Conservation (phyloP, 2,329 filamentous ascomycete species). For the Pseudocercospora eumusae region DNA sequence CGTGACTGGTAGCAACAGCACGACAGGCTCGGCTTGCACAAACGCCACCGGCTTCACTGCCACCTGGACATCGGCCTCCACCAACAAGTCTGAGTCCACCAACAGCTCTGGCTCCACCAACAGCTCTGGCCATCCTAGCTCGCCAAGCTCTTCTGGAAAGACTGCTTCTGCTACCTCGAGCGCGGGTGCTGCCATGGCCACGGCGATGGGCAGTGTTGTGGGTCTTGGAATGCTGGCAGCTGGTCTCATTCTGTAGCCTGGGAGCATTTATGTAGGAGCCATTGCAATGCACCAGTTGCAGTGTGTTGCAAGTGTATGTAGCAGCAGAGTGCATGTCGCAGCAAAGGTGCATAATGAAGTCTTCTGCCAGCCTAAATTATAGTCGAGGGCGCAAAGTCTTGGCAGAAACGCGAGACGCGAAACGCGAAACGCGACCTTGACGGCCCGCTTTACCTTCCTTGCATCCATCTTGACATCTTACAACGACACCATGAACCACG, state of each 20-base stretch:
- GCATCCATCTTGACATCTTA: background rate
- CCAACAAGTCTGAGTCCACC: conserved; percentile 9
- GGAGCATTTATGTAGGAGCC: background rate
- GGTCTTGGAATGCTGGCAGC: conserved; percentile 28
- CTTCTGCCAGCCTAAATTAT: background rate
- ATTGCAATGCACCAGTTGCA: background rate
- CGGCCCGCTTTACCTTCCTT: background rate
- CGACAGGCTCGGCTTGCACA: conserved; percentile 31
- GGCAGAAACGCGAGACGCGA: background rate
- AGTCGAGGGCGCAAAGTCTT: background rate
- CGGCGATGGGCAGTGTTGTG: conserved; percentile 26
- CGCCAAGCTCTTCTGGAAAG: background rate
- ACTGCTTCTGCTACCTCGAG: conserved; percentile 19
- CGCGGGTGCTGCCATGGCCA: conserved; percentile 24
- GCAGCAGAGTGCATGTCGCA: background rate
- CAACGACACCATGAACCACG: conserved; percentile 18
- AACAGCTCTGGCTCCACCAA: background rate
- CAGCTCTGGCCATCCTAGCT: background rate
- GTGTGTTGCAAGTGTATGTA: background rate
- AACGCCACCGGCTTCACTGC: conserved; percentile 36
- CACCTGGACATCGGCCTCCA: conserved; percentile 23
- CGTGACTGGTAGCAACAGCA: conserved; percentile 35
- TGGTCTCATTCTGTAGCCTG: conserved; percentile 26
- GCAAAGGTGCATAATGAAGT: background rate
- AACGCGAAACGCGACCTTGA: background rate